A percentile compares a stretch with the other conserved stretches of the same genome.
phyloP scores from a whole-genome alignment of 331 rosid genomes.

The Malus hybrid region DNA sequence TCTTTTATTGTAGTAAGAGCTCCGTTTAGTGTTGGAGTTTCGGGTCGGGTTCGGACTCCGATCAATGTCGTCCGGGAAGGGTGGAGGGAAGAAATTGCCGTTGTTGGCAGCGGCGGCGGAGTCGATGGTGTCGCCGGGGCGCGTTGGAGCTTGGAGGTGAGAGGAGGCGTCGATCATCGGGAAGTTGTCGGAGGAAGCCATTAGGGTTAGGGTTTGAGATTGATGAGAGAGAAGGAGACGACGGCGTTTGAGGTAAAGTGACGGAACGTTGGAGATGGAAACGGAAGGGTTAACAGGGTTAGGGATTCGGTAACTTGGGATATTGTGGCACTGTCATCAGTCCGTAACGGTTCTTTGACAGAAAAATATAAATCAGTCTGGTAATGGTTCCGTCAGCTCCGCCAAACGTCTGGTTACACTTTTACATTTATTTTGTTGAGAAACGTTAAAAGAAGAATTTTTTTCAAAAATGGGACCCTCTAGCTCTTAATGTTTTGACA shows the following conservation, averaged over 20 bases:
- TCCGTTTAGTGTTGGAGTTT: neutral
- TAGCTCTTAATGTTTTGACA: too few species aligned
- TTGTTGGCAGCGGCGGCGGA: neutral
- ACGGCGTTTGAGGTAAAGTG: conserved; percentile 22
- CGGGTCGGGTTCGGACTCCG: neutral
- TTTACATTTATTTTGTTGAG: neutral
- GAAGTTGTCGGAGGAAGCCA: neutral
- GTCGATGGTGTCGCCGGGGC: neutral
- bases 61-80: neutral
- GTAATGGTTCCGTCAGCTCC: conserved; percentile 14
- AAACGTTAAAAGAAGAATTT: too few species aligned
- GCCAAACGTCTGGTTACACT: neutral
- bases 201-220: neutral
- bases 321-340: neutral
- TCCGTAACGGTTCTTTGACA: neutral
- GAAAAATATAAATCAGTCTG: neutral
- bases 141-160: neutral
- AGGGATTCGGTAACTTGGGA: neutral
- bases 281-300: neutral
- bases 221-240: conserved; percentile 15
- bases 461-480: too few species aligned
- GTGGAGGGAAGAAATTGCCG: neutral
- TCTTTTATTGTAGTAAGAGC: neutral
- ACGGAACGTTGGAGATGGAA: conserved; percentile 10
- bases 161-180: neutral